These are phyloP conservation scores for Populus hybrid DNA, from an alignment of 441 rosid species.

Conservation along the genomic window DNA sequence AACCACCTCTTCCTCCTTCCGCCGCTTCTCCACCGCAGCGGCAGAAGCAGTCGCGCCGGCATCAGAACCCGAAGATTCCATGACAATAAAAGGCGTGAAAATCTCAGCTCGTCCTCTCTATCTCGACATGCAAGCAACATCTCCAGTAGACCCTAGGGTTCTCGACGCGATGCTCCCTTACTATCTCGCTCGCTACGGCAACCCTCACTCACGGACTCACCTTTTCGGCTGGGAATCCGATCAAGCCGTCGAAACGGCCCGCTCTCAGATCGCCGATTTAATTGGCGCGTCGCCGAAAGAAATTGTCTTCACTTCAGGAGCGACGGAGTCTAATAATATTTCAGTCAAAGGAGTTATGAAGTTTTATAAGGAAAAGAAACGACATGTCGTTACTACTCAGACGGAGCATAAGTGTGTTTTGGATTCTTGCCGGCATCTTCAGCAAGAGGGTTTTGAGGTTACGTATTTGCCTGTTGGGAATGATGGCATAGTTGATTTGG, in stretches of 20 bases:
- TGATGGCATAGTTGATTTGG: slow-evolving; percentile 78
- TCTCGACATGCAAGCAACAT: slow-evolving; percentile 84
- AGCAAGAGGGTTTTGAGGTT: slow-evolving; percentile 90
- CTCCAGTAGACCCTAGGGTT: slow-evolving; percentile 91
- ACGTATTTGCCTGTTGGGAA: slow-evolving; percentile 73
- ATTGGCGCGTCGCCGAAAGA: slow-evolving; percentile 83
- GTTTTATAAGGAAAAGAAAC: slow-evolving; percentile 82
- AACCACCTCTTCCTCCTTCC: slow-evolving; percentile 16
- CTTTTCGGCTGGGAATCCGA: slow-evolving; percentile 98
- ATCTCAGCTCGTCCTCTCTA: slow-evolving; percentile 83
- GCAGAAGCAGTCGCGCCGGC: slow-evolving; percentile 25
- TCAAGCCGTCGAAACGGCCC: slow-evolving; percentile 77
- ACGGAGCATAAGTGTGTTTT: slow-evolving; percentile 97
- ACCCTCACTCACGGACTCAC: slow-evolving; percentile 96
- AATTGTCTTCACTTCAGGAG: slow-evolving; percentile 84
- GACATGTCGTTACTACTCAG: slow-evolving; percentile 86
- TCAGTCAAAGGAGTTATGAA: slow-evolving; percentile 92
- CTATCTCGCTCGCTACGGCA: slow-evolving; percentile 63
- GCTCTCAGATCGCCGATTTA: slow-evolving; percentile 63
- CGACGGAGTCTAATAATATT: slow-evolving; percentile 86
- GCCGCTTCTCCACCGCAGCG: slow-evolving; percentile 29
- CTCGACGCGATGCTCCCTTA: slow-evolving; percentile 84
- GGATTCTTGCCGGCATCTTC: slow-evolving; percentile 88
- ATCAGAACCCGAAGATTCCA: slow-evolving; percentile 34
- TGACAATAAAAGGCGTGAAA: slow-evolving; percentile 74